A percentile compares a stretch with the other conserved stretches of the same genome.
Evolutionary conservation across 352 stramenopile genomes (phyloP).

Genomic region (Blastocystis sp.): DNA sequence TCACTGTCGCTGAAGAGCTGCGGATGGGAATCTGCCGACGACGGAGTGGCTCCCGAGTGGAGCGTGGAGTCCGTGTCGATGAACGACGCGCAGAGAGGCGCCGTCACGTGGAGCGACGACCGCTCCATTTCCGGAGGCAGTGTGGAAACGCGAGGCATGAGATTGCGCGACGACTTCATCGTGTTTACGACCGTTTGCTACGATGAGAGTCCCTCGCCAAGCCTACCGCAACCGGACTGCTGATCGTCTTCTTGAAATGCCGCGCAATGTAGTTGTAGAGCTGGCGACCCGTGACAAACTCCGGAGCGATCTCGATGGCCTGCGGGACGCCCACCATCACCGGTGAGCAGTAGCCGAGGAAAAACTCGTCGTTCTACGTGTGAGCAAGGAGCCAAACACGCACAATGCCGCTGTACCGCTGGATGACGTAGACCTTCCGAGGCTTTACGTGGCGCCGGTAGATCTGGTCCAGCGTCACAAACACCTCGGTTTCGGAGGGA

Average conservation of each 20-base stretch:
- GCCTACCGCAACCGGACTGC: background rate
- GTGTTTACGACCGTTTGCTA: constrained; percentile 52
- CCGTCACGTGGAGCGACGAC: background rate
- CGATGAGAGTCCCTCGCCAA: background rate
- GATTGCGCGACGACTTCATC: background rate
- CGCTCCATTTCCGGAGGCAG: background rate
- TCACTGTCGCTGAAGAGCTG: background rate
- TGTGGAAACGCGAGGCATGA: background rate
- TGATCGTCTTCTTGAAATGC: constrained; percentile 43
- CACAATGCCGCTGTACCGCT: constrained; percentile 27
- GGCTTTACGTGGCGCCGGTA: background rate
- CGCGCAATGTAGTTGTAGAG: constrained; percentile 26
- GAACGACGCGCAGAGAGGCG: constrained; percentile 11
- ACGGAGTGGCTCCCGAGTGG: background rate
- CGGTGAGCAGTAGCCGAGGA: constrained; percentile 8
- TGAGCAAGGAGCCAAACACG: background rate
- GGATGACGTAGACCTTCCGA: constrained; percentile 27
- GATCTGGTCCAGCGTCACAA: background rate
- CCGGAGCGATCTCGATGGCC: constrained; percentile 6
- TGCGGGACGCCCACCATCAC: constrained; percentile 30
- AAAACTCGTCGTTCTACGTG: constrained; percentile 35
- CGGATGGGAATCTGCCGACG: background rate
- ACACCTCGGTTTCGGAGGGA: background rate
- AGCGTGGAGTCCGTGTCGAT: background rate
- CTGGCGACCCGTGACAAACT: constrained; percentile 26